Evolutionary conservation across 768 basidiomycete genomes (phyloP).

Genomic region (Punctularia strigosozonata): DNA sequence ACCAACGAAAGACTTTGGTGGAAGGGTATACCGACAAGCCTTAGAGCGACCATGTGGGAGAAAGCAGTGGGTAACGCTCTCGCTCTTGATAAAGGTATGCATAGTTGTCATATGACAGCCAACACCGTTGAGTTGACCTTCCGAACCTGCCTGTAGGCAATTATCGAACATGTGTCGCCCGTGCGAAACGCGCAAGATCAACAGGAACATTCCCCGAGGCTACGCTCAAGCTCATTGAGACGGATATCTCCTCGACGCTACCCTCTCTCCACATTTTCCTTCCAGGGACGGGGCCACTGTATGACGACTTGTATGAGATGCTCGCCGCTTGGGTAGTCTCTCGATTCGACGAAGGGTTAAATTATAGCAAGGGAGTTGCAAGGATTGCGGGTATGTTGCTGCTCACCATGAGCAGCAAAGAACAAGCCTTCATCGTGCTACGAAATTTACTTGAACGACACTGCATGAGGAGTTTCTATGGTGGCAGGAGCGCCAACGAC

Average conservation of each 20-base stretch:
- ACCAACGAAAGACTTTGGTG: constrained; percentile 88
- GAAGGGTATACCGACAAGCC: constrained; percentile 75
- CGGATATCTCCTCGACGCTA: constrained; percentile 64
- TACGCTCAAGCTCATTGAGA: constrained; percentile 52
- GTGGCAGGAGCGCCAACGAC: constrained; percentile 54
- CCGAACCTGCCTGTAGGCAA: constrained; percentile 35
- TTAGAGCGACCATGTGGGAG: constrained; percentile 76
- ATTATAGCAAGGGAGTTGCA: constrained; percentile 57
- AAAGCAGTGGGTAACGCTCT: constrained; percentile 76
- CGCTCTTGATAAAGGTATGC: constrained; percentile 67
- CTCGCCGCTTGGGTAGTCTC: constrained; percentile 83
- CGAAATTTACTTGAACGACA: constrained; percentile 79
- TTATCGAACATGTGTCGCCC: constrained; percentile 56
- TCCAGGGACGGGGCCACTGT: constrained; percentile 64
- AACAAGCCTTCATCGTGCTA: constrained; percentile 72
- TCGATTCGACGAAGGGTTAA: constrained; percentile 70
- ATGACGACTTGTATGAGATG: constrained; percentile 74
- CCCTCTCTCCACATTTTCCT: constrained; percentile 75
- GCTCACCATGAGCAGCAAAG: constrained; percentile 66
- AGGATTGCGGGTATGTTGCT: constrained; percentile 81
- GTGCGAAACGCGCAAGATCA: constrained; percentile 60
- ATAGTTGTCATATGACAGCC: constrained; percentile 4
- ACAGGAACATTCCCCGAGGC: constrained; percentile 56
- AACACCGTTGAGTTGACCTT: constrained; percentile 1
- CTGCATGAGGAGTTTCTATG: constrained; percentile 77